phyloP scores from a whole-genome alignment of 2,329 filamentous ascomycete species.

The Cylindrodendrum hubeiense region DNA sequence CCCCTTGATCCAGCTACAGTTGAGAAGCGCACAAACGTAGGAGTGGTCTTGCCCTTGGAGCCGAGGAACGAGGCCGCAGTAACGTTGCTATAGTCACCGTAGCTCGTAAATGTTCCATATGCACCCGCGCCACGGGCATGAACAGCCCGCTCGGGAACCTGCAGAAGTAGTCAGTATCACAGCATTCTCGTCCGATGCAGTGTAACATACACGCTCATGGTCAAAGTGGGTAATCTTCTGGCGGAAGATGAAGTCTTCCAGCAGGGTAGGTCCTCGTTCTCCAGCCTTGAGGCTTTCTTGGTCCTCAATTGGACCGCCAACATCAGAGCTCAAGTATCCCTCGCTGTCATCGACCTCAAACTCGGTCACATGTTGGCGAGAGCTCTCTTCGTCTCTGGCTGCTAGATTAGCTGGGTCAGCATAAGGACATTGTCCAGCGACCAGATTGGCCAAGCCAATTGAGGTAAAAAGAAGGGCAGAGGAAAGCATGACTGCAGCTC shows the following conservation, averaged over 20 bases:
- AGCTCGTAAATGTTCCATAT: conserved; percentile 77
- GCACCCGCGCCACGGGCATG: conserved; percentile 78
- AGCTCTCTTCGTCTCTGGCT: conserved; percentile 43
- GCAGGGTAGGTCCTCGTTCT: conserved; percentile 72
- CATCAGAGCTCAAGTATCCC: conserved; percentile 73
- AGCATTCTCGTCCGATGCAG: neutral
- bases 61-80: conserved; percentile 75
- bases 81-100: conserved; percentile 75
- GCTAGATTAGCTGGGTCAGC: conserved; percentile 44
- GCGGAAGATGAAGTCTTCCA: conserved; percentile 80
- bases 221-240: conserved; percentile 80
- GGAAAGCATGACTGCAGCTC: conserved; percentile 41
- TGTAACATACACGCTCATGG: conserved; percentile 71
- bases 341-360: conserved; percentile 66
- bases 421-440: conserved; percentile 50
- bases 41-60: conserved; percentile 66
- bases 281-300: conserved; percentile 77
- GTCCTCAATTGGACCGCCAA: conserved; percentile 76
- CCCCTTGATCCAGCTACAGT: conserved; percentile 79
- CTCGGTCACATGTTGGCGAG: conserved; percentile 48
- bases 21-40: conserved; percentile 79
- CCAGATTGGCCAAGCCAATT: conserved; percentile 44
- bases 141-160: conserved; percentile 73
- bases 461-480: conserved; percentile 36
- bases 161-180: conserved; percentile 27